A percentile compares a stretch with the other conserved stretches of the same genome.
phyloP scores from a whole-genome alignment of 371 early-diverging fungal genomes.

The Saksenaea oblongispora region DNA sequence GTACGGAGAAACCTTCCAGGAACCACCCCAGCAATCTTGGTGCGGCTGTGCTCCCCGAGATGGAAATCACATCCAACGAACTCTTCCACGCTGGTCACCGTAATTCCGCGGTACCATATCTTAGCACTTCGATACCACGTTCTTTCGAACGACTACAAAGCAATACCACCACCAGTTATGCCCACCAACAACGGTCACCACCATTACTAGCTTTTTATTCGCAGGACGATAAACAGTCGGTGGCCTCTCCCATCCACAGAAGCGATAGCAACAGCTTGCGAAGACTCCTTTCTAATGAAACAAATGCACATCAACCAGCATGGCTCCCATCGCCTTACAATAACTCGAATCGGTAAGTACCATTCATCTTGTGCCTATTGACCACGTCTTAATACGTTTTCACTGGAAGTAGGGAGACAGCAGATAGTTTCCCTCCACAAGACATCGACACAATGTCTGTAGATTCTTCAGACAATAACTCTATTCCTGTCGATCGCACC shows the following conservation, averaged over 20 bases:
- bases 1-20: too few species aligned
- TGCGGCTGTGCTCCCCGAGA: neutral
- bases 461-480: too few species aligned
- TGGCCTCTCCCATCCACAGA: neutral
- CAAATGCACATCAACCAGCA: neutral
- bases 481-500: too few species aligned
- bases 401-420: too few species aligned
- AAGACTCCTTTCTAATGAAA: neutral
- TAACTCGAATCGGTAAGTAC: too few species aligned
- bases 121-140: neutral
- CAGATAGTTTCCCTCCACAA: too few species aligned
- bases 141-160: neutral
- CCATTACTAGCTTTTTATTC: neutral
- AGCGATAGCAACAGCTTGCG: neutral
- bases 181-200: neutral
- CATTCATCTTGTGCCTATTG: too few species aligned
- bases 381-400: too few species aligned
- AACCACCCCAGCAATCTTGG: neutral
- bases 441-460: too few species aligned
- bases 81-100: neutral
- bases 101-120: neutral
- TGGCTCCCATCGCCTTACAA: too few species aligned
- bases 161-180: too few species aligned
- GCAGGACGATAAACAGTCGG: neutral
- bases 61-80: neutral